Evolutionary conservation across 2,329 filamentous ascomycete species (phyloP), one percentile per base, ranked within the genome.

Genomic region (Huntiella savannae): DNA sequence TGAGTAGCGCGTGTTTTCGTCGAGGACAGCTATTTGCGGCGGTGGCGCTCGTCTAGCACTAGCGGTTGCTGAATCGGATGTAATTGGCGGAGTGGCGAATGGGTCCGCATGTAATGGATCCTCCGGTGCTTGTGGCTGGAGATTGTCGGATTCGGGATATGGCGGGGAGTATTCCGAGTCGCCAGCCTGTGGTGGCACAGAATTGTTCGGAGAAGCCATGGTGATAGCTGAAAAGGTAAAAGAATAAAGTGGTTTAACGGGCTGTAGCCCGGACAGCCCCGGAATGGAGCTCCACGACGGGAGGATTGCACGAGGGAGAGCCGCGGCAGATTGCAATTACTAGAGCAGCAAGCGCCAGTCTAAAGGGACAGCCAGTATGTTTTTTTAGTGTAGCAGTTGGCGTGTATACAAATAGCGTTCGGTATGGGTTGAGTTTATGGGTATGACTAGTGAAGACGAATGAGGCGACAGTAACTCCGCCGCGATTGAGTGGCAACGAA

Each of bases 191-290:
- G 42, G 33, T 39, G 35, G 16, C 15, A 28, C 10, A 43, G 28
- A 35, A 15, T 41, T 33, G 28, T 49, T 37, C 22, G 38, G 39
- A 13, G 38, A 49, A 5, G 47, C 39, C 47, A 49, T 49, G 4
- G 43, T 43, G 22, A 5, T 7, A 7, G 22, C 22, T 28, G 43
- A 43, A 35, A 46, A 49, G 33, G 43, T 40, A 45, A 22, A 40
- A 40, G 13, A 15, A 38, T 40, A 40, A 12, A 16, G 37, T 40
- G 45, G 34, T 43, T 47, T 50, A 50, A 40, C 48, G 48, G 48
- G 48, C 48, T 45, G 38, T 47, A 35, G 45, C 48, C 48, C 48
- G 48, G 32, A 50, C 45, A 50, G 48, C 48, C 45, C 48, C 45
- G 48, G 44, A 50, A 47, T 50, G 44, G 44, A 47, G 45, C 44